phyloP scores from a whole-genome alignment of 2,329 filamentous ascomycete species.

The Fusarium sp. region DNA sequence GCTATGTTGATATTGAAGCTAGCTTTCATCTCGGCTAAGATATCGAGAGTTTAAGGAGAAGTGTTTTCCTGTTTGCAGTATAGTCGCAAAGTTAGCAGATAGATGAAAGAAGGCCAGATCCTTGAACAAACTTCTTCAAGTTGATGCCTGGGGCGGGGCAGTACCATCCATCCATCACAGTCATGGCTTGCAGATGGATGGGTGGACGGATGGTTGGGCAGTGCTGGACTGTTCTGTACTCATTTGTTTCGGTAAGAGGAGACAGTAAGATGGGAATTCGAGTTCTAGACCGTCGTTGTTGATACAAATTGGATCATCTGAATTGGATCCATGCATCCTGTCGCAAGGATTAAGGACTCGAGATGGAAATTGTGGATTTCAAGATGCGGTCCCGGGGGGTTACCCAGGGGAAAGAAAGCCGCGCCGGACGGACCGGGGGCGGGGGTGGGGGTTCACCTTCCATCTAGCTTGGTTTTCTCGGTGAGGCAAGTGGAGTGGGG shows the following conservation, averaged over 20 bases:
- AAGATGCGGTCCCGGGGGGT: conserved; percentile 1
- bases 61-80: not conserved
- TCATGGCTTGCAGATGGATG: not conserved
- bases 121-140: conserved; percentile 14
- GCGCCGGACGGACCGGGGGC: not conserved
- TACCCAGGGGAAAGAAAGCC: not conserved
- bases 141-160: conserved; percentile 35
- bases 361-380: conserved; percentile 21
- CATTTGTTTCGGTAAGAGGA: conserved; percentile 8
- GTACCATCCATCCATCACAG: conserved; percentile 2
- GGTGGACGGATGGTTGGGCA: not conserved
- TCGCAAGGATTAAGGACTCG: conserved; percentile 6
- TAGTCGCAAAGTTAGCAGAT: conserved; percentile 1
- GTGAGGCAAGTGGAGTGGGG: not conserved
- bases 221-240: not conserved
- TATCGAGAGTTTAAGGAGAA: not conserved
- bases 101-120: not conserved
- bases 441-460: conserved; percentile 1
- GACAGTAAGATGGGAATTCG: not conserved
- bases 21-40: not conserved
- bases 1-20: not conserved
- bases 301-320: conserved; percentile 18
- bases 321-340: conserved; percentile 27
- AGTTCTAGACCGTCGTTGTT: conserved; percentile 17
- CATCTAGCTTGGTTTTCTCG: conserved; percentile 2